Percentiles rank a stretch among this genome's conserved stretches.
phyloP scores from a whole-genome alignment of 2,329 filamentous ascomycete genomes.

The Arthrobotrys sphaeroides region DNA sequence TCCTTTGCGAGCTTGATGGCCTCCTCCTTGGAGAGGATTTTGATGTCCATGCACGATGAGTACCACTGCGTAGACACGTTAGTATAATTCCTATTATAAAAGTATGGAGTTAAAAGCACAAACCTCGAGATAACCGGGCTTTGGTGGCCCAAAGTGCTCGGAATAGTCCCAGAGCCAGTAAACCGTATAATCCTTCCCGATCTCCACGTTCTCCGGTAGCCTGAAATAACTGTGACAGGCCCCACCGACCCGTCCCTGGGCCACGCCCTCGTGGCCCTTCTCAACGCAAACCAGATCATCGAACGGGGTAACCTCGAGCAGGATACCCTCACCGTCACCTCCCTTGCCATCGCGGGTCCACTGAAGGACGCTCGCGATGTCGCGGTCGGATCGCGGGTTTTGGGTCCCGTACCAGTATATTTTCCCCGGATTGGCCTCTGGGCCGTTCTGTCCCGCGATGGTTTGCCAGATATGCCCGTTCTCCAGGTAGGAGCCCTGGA shows the following conservation, averaged over 20 bases:
- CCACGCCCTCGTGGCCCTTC: constrained; percentile 66
- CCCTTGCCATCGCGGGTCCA: constrained; percentile 86
- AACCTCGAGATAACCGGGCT: constrained; percentile 48
- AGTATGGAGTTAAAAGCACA: background rate
- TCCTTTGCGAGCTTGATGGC: background rate
- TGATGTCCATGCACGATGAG: constrained; percentile 57
- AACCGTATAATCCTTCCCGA: constrained; percentile 76
- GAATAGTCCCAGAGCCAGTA: constrained; percentile 94
- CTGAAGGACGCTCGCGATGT: constrained; percentile 48
- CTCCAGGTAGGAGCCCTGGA: constrained; percentile 55
- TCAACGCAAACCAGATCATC: constrained; percentile 94
- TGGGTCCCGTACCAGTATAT: constrained; percentile 57
- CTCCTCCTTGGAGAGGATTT: constrained; percentile 31
- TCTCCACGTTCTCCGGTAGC: constrained; percentile 73
- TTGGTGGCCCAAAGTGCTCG: constrained; percentile 54
- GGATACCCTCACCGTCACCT: constrained; percentile 78
- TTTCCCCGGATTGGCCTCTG: constrained; percentile 44
- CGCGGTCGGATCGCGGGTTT: constrained; percentile 49
- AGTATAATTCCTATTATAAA: background rate
- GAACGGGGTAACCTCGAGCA: constrained; percentile 78
- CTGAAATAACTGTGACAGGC: constrained; percentile 84
- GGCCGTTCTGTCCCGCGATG: constrained; percentile 32
- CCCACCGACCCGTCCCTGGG: constrained; percentile 63
- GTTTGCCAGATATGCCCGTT: constrained; percentile 57
- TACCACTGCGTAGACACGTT: constrained; percentile 54